Evolutionary conservation across 352 stramenopile species (phyloP).

Genomic region (Vaucheria bursata): DNA sequence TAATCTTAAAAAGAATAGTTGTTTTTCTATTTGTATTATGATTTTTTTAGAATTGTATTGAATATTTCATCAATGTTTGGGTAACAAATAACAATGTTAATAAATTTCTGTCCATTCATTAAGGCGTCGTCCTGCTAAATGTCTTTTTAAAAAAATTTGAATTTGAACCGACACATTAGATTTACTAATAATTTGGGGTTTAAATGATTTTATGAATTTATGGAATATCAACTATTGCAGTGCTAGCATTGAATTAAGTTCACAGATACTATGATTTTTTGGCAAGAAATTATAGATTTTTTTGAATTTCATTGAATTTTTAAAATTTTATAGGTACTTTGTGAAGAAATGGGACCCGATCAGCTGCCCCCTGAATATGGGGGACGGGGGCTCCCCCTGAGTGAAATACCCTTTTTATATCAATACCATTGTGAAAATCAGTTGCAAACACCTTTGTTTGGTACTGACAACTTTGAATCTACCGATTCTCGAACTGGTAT

Average conservation of each 20-base stretch:
- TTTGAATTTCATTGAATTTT: background rate
- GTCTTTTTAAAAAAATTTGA: no score
- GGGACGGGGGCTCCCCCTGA: background rate
- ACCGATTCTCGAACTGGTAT: no score
- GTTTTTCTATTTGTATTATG: no score
- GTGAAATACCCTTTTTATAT: background rate
- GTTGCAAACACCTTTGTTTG: no score
- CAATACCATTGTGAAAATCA: constrained; percentile 4
- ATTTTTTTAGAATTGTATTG: no score
- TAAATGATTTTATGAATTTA: background rate
- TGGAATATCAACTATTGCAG: background rate
- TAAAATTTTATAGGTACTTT: background rate
- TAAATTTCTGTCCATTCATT: no score
- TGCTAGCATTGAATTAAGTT: background rate
- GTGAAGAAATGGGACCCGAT: background rate
- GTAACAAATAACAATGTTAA: no score
- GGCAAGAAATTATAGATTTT: background rate
- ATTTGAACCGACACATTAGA: no score
- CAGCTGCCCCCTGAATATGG: background rate
- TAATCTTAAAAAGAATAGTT: no score
- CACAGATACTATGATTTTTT: background rate
- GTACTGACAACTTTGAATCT: no score
- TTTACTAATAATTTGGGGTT: background rate
- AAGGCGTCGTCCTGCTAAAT: no score
- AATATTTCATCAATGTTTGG: no score